Evolutionary conservation across 768 basidiomycete species (phyloP).

Genomic region (Xerocomellus chrysenteron): DNA sequence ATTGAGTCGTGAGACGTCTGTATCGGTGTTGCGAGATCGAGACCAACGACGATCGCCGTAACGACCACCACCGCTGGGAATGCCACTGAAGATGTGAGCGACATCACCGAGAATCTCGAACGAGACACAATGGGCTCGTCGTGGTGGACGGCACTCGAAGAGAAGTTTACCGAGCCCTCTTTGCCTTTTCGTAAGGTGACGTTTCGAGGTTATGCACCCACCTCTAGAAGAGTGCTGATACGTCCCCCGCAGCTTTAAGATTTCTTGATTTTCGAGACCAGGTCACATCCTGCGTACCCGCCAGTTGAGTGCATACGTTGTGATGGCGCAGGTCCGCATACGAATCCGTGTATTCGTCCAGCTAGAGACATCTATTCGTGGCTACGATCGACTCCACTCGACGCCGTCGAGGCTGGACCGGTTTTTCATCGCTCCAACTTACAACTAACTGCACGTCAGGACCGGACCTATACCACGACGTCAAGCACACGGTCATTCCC

Average conservation of each 20-base stretch:
- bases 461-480: slow-evolving; percentile 72
- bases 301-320: slow-evolving; percentile 30
- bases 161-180: slow-evolving; percentile 61
- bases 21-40: no score
- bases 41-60: no score
- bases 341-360: slow-evolving; percentile 24
- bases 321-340: not conserved
- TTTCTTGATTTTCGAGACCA: slow-evolving; percentile 54
- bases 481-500: no score
- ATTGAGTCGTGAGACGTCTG: no score
- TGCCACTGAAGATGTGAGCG: no score
- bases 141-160: slow-evolving; percentile 42
- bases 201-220: not conserved
- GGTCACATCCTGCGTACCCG: no score
- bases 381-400: slow-evolving; percentile 68
- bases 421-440: not conserved
- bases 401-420: slow-evolving; percentile 66
- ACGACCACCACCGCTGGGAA: no score
- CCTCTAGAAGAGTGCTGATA: not conserved
- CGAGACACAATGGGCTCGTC: no score
- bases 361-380: slow-evolving; percentile 78
- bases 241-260: slow-evolving; percentile 45
- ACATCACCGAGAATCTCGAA: no score
- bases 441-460: slow-evolving; percentile 35
- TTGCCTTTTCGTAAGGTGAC: slow-evolving; percentile 52